Percentiles rank a stretch among this genome's conserved stretches.
phyloP scores from a whole-genome alignment of 306 rosid species.

The Fragaria nilgerrensis region DNA sequence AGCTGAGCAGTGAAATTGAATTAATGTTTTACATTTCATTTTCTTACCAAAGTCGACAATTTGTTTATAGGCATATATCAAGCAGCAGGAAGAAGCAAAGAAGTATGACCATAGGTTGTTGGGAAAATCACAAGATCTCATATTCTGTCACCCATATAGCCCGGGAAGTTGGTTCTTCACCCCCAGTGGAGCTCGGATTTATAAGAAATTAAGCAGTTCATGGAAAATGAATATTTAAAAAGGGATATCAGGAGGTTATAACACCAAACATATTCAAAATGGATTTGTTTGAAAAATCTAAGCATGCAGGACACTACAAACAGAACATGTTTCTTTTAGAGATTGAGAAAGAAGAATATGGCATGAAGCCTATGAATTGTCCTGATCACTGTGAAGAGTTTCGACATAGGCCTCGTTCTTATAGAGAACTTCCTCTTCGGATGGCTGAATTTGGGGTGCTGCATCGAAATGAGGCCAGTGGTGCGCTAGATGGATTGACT shows the following conservation, averaged over 20 bases:
- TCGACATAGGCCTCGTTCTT: slow-evolving; percentile 87
- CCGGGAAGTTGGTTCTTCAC: slow-evolving; percentile 99
- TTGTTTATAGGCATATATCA: slow-evolving; percentile 54
- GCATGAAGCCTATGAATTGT: slow-evolving; percentile 96
- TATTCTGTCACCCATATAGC: slow-evolving; percentile 85
- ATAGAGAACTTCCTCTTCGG: slow-evolving; percentile 93
- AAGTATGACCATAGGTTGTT: slow-evolving; percentile 81
- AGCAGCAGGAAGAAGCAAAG: slow-evolving; percentile 73
- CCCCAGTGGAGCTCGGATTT: slow-evolving; percentile 74
- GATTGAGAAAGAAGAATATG: slow-evolving; percentile 94
- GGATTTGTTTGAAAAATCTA: slow-evolving; percentile 89
- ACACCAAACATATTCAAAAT: slow-evolving; percentile 90
- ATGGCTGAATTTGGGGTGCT: slow-evolving; percentile 95
- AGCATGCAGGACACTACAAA: slow-evolving; percentile 86
- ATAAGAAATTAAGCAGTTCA: slow-evolving; percentile 75
- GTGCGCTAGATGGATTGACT: slow-evolving; percentile 91
- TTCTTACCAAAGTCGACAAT: slow-evolving; percentile 1
- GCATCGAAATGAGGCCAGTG: slow-evolving; percentile 97
- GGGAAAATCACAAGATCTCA: slow-evolving; percentile 80
- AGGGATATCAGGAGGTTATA: slow-evolving; percentile 94
- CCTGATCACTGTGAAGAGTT: slow-evolving; percentile 94
- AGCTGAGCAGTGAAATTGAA: slow-evolving; percentile 7
- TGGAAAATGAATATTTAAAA: slow-evolving; percentile 65
- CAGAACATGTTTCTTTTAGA: slow-evolving; percentile 90
- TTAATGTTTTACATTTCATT: not conserved